Percentiles rank a stretch among this genome's conserved stretches.
Conservation (phyloP, 805 yeast genomes). For the Candida broadrunensis region DNA sequence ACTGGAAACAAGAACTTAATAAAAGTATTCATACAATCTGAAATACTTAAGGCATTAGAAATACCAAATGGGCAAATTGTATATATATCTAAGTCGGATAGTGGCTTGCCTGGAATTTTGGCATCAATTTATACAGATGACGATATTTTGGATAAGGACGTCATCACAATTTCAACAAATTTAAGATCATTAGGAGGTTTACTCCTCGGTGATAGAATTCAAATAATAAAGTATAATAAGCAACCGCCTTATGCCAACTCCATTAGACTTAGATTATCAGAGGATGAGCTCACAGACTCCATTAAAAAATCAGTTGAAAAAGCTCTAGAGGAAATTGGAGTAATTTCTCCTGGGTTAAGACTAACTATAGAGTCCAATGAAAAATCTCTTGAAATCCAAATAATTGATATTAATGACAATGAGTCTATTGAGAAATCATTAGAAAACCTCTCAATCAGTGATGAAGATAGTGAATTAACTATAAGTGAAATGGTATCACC, state of each 20-base stretch:
- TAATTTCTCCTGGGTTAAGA: slow-evolving; percentile 57
- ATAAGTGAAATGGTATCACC: slow-evolving; percentile 37
- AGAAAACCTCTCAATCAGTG: slow-evolving; percentile 29
- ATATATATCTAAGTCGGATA: slow-evolving; percentile 38
- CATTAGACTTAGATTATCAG: slow-evolving; percentile 1
- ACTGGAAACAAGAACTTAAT: slow-evolving; percentile 25
- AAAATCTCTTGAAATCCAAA: slow-evolving; percentile 15
- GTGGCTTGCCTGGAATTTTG: slow-evolving; percentile 43
- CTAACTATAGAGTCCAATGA: neutral
- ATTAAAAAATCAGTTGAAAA: slow-evolving; percentile 31
- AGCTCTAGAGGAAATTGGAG: slow-evolving; percentile 51
- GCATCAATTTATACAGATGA: slow-evolving; percentile 40
- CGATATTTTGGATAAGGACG: slow-evolving; percentile 23
- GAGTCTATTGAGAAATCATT: slow-evolving; percentile 34
- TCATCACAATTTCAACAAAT: slow-evolving; percentile 22
- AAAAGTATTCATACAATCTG: slow-evolving; percentile 41
- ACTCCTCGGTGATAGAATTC: slow-evolving; percentile 47
- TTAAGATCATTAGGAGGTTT: slow-evolving; percentile 34
- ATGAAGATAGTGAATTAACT: slow-evolving; percentile 7
- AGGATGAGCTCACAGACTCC: slow-evolving; percentile 13
- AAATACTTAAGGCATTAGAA: slow-evolving; percentile 46
- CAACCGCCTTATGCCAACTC: slow-evolving; percentile 45
- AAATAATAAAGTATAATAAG: slow-evolving; percentile 40
- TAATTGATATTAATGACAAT: slow-evolving; percentile 21
- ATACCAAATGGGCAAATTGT: slow-evolving; percentile 45